Percentiles rank a stretch among this genome's conserved stretches.
Evolutionary conservation across 1,139 yeast genomes (phyloP).

Genomic region (Schwanniomyces etchellsii): DNA sequence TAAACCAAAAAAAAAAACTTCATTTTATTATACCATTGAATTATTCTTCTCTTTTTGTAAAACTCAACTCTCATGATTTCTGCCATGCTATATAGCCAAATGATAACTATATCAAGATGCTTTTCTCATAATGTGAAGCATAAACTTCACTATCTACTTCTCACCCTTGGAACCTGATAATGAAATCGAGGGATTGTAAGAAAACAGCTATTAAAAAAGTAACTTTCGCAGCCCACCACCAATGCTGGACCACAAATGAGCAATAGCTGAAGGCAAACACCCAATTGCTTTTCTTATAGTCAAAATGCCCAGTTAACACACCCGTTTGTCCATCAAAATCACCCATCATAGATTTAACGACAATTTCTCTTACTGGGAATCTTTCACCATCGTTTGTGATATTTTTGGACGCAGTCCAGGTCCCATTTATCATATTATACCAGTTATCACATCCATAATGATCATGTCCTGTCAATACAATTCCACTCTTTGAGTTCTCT

Average conservation of each 20-base stretch:
- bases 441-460: constrained; percentile 86
- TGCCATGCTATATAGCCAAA: too few species aligned
- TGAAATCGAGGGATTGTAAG: constrained; percentile 31
- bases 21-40: too few species aligned
- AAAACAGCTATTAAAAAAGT: constrained; percentile 41
- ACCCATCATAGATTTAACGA: constrained; percentile 94
- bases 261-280: constrained; percentile 68
- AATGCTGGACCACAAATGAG: constrained; percentile 81
- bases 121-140: too few species aligned
- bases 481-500: constrained; percentile 57
- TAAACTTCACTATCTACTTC: too few species aligned
- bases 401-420: constrained; percentile 56
- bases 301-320: constrained; percentile 64
- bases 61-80: too few species aligned
- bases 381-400: constrained; percentile 15
- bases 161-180: too few species aligned
- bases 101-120: too few species aligned
- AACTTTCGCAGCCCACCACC: constrained; percentile 90
- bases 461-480: constrained; percentile 91
- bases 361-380: constrained; percentile 61
- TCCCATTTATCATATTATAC: constrained; percentile 40
- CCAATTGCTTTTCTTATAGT: constrained; percentile 38
- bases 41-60: too few species aligned
- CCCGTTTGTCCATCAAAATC: constrained; percentile 91
- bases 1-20: too few species aligned